A percentile compares a stretch with the other conserved stretches of the same genome.
These are phyloP conservation scores for Dioscorea cayenensis DNA, from an alignment of 116 monocot species.

Conservation along the genomic window DNA sequence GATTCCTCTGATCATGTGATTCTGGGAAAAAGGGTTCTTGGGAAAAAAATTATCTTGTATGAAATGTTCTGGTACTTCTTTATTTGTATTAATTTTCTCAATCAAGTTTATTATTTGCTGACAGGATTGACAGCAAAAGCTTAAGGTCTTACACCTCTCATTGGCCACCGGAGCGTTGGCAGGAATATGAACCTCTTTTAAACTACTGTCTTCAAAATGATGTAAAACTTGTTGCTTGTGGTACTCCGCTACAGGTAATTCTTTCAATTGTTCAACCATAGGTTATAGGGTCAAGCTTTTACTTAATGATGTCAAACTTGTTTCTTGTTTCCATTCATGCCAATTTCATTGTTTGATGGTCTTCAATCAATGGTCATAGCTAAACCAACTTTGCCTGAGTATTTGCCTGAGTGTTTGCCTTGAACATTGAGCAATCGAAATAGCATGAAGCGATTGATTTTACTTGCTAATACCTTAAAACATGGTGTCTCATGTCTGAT, in stretches of 20 bases:
- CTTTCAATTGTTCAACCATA: not conserved
- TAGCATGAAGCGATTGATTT: too few species aligned
- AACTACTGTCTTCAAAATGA: slow-evolving; percentile 86
- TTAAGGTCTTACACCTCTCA: slow-evolving; percentile 54
- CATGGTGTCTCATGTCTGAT: too few species aligned
- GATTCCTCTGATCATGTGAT: too few species aligned
- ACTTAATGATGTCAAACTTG: too few species aligned
- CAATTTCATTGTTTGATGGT: too few species aligned
- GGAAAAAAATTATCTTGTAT: too few species aligned
- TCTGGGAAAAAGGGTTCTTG: too few species aligned
- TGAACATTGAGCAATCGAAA: too few species aligned
- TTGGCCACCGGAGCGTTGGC: slow-evolving; percentile 82
- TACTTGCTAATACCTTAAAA: too few species aligned
- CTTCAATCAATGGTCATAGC: too few species aligned
- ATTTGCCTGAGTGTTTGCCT: too few species aligned
- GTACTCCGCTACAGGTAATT: slow-evolving; percentile 91
- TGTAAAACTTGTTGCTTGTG: slow-evolving; percentile 86
- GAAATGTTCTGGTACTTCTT: not conserved
- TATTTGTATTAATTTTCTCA: not conserved
- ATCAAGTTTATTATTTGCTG: slow-evolving; percentile 15
- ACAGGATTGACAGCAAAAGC: slow-evolving; percentile 68
- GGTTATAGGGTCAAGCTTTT: not conserved
- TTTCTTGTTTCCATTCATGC: not conserved
- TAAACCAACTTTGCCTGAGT: too few species aligned
- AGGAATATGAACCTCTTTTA: slow-evolving; percentile 90